phyloP scores from a whole-genome alignment of 768 basidiomycete genomes.

The Lactarius vividus region DNA sequence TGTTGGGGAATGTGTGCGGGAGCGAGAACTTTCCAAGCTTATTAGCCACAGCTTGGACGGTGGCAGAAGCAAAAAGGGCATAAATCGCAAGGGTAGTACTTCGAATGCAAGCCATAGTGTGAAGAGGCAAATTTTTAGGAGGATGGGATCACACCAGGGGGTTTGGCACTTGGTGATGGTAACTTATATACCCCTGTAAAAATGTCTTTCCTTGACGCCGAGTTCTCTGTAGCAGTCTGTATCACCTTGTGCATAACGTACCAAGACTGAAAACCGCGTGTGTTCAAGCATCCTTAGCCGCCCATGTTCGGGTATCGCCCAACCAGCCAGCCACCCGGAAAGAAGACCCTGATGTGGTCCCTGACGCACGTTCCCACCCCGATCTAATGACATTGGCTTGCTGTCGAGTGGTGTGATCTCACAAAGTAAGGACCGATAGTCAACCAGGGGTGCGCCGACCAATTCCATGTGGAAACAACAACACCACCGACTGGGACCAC shows the following conservation, averaged over 20 bases:
- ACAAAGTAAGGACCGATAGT: not conserved
- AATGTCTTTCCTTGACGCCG: not conserved
- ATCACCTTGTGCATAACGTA: not conserved
- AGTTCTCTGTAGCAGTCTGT: not conserved
- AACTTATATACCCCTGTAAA: not conserved
- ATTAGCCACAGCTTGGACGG: conserved; percentile 22
- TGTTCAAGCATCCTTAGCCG: not conserved
- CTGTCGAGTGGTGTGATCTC: not conserved
- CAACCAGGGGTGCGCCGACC: not conserved
- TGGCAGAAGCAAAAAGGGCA: conserved; percentile 26
- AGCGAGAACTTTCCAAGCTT: conserved; percentile 18
- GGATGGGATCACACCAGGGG: not conserved
- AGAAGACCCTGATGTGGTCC: not conserved
- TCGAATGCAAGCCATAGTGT: conserved; percentile 1
- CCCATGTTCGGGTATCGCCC: not conserved
- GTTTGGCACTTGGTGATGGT: not conserved
- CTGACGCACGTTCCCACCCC: not conserved
- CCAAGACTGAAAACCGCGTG: not conserved
- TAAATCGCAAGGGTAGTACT: conserved; percentile 24
- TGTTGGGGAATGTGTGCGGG: conserved; percentile 40
- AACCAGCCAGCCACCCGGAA: not conserved
- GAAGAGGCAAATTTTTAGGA: not conserved
- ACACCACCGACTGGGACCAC: not conserved
- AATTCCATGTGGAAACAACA: not conserved
- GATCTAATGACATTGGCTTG: not conserved